Conservation (phyloP, 176 grass and related monocot genomes). For the Avena insularis region DNA sequence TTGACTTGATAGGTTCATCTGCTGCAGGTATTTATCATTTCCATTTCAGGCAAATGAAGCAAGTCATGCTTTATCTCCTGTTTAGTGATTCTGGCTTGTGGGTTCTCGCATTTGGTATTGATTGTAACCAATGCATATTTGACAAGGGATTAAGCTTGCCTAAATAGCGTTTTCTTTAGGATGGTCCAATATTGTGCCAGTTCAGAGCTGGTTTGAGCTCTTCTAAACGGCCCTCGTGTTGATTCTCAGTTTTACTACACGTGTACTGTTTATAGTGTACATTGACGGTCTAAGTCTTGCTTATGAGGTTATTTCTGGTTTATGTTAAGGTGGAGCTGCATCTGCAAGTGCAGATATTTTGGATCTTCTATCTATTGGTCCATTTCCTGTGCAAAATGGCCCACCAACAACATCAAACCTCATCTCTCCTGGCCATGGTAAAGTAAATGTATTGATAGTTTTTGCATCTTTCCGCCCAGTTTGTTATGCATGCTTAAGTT, state of each 20-base stretch:
- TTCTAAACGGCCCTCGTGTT: background rate
- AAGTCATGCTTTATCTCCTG: conserved; percentile 27
- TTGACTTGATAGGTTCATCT: conserved; percentile 66
- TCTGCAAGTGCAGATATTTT: conserved; percentile 75
- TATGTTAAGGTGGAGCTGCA: conserved; percentile 51
- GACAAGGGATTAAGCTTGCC: background rate
- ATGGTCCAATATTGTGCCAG: background rate
- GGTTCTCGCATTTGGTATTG: conserved; percentile 17
- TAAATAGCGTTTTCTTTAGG: conserved; percentile 16
- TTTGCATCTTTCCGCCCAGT: conserved; percentile 16
- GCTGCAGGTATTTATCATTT: conserved; percentile 64
- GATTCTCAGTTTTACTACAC: conserved; percentile 16
- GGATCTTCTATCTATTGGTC: conserved; percentile 95
- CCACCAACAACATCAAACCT: conserved; percentile 43
- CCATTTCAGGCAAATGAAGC: conserved; percentile 23
- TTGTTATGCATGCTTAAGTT: conserved; percentile 40
- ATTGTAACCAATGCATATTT: conserved; percentile 24
- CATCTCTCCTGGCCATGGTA: conserved; percentile 59
- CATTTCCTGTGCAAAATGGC: conserved; percentile 80
- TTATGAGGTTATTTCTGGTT: conserved; percentile 48
- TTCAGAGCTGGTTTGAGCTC: conserved; percentile 18
- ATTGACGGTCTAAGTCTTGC: background rate
- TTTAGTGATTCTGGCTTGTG: background rate
- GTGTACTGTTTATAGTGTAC: background rate
- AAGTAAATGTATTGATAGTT: conserved; percentile 44